These are phyloP conservation scores for Golovinomyces cichoracearum DNA, from an alignment of 2,329 filamentous ascomycete species.

Conservation along the genomic window DNA sequence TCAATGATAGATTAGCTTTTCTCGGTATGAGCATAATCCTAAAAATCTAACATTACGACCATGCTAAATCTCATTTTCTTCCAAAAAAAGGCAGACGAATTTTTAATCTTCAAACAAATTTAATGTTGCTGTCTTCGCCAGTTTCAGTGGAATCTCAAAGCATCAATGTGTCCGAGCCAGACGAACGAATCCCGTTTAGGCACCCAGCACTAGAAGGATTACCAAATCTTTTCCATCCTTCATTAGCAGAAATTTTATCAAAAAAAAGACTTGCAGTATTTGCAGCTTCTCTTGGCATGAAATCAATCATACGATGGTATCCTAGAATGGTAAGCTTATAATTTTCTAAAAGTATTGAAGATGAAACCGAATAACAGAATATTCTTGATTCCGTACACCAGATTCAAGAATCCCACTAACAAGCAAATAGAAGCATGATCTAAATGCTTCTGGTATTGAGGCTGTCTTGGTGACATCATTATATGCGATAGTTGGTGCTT, in stretches of 20 bases:
- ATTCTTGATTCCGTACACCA: no score
- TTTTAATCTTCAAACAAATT: slow-evolving; percentile 34
- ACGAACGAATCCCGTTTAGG: slow-evolving; percentile 32
- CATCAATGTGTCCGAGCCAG: slow-evolving; percentile 12
- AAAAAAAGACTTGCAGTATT: slow-evolving; percentile 41
- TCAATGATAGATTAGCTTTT: slow-evolving; percentile 80
- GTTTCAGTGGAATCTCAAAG: slow-evolving; percentile 13
- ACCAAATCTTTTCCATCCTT: slow-evolving; percentile 37
- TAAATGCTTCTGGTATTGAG: slow-evolving; percentile 46
- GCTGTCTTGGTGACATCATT: slow-evolving; percentile 52
- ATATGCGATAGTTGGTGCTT: slow-evolving; percentile 65
- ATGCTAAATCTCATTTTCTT: neutral
- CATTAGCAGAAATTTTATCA: slow-evolving; percentile 34
- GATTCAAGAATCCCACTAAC: slow-evolving; percentile 7
- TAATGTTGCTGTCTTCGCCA: slow-evolving; percentile 28
- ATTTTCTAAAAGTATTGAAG: neutral
- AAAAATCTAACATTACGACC: neutral
- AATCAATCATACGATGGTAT: slow-evolving; percentile 64
- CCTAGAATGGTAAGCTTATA: slow-evolving; percentile 39
- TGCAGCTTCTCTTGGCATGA: slow-evolving; percentile 43
- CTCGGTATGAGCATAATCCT: slow-evolving; percentile 32
- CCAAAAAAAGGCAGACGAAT: slow-evolving; percentile 27
- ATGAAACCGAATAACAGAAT: no score
- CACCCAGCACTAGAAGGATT: slow-evolving; percentile 48
- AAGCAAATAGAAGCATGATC: slow-evolving; percentile 30